Evolutionary conservation across 106 monocot genomes (phyloP).

Genomic region (Dioscorea dumetorum): DNA sequence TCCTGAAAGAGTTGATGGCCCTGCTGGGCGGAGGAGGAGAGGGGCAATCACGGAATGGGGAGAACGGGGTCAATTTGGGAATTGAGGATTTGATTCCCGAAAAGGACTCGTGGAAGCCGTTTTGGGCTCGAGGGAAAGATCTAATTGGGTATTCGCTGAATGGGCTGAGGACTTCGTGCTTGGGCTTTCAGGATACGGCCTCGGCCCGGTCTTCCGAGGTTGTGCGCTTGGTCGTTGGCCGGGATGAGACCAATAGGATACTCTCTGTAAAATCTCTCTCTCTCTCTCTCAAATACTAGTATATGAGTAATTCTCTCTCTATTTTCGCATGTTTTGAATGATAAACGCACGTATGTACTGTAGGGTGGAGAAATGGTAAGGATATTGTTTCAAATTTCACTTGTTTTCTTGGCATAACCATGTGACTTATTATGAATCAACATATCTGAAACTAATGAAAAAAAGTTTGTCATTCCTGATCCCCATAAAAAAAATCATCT

Average conservation of each 20-base stretch:
- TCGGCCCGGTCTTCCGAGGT: constrained; percentile 21
- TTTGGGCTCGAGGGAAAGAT: constrained; percentile 55
- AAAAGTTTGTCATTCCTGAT: no score
- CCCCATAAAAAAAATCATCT: no score
- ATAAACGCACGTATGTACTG: no score
- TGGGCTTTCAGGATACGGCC: constrained; percentile 31
- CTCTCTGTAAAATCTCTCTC: constrained; percentile 27
- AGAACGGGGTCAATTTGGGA: constrained; percentile 19
- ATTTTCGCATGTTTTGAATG: no score
- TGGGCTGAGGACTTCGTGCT: constrained; percentile 27
- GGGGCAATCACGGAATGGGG: background rate
- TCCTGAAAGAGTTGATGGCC: constrained; percentile 34
- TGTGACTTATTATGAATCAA: no score
- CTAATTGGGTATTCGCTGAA: constrained; percentile 56
- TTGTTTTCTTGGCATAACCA: no score
- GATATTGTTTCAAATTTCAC: background rate
- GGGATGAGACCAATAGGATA: constrained; percentile 21
- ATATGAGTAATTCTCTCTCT: no score
- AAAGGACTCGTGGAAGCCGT: constrained; percentile 49
- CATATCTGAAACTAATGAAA: no score
- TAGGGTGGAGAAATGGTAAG: no score
- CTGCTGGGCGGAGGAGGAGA: constrained; percentile 3
- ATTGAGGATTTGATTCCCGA: constrained; percentile 50
- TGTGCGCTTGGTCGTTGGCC: constrained; percentile 26
- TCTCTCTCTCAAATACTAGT: background rate